Evolutionary conservation across 2,329 filamentous ascomycete genomes (phyloP).

Genomic region (Aureobasidium mangrovei): DNA sequence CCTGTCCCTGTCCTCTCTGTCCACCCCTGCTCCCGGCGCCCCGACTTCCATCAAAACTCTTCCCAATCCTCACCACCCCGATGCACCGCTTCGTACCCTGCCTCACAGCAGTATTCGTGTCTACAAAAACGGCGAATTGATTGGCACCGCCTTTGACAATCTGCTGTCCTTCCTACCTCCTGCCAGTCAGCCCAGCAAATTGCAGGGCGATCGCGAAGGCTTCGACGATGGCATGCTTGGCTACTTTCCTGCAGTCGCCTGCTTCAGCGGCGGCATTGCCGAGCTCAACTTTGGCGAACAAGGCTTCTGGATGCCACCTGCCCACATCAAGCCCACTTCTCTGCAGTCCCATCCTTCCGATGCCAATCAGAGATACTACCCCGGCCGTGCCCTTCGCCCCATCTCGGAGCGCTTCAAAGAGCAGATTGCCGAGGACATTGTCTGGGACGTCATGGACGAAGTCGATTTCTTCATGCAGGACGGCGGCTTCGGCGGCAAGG

Average conservation of each 20-base stretch:
- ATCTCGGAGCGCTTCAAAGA: slow-evolving; percentile 77
- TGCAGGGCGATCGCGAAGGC: slow-evolving; percentile 70
- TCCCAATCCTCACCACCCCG: slow-evolving; percentile 63
- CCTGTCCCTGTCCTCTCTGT: slow-evolving; percentile 54
- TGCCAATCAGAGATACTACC: background rate
- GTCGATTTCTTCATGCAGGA: slow-evolving; percentile 81
- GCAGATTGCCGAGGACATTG: slow-evolving; percentile 87
- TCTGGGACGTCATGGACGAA: slow-evolving; percentile 91
- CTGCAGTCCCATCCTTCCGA: background rate
- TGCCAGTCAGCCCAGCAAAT: slow-evolving; percentile 64
- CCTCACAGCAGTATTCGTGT: slow-evolving; percentile 79
- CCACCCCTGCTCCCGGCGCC: slow-evolving; percentile 44
- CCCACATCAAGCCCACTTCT: slow-evolving; percentile 36
- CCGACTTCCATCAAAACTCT: slow-evolving; percentile 42
- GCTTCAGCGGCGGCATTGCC: slow-evolving; percentile 82
- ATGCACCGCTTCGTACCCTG: slow-evolving; percentile 71
- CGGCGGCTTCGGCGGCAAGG: slow-evolving; percentile 33
- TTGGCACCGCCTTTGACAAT: slow-evolving; percentile 82
- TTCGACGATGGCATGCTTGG: slow-evolving; percentile 92
- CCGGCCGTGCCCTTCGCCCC: slow-evolving; percentile 41
- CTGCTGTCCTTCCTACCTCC: slow-evolving; percentile 87
- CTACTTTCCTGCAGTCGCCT: slow-evolving; percentile 88
- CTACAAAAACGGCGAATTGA: slow-evolving; percentile 82
- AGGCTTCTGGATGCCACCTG: slow-evolving; percentile 81
- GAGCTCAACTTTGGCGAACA: slow-evolving; percentile 85